These are phyloP conservation scores for Mycosphaerelloides madeirae DNA, from an alignment of 2,329 filamentous ascomycete genomes.

Conservation along the genomic window DNA sequence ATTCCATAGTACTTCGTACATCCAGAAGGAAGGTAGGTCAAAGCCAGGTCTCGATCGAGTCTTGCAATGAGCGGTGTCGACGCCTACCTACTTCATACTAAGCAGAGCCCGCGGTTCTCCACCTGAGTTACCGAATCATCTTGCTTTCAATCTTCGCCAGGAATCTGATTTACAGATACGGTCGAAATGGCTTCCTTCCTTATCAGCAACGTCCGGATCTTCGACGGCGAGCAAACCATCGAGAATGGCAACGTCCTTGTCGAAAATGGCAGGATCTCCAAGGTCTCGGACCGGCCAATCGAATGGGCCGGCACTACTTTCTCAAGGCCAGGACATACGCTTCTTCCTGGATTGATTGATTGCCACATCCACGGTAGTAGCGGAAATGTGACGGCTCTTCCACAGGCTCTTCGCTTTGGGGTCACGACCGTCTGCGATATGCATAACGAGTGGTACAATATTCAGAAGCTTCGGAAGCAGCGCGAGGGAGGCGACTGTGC, in stretches of 20 bases:
- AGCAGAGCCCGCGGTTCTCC: too few relatives aligned
- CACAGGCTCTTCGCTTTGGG: slow-evolving; percentile 46
- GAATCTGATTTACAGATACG: background rate
- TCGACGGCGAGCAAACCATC: slow-evolving; percentile 43
- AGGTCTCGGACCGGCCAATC: slow-evolving; percentile 18
- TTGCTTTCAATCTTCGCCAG: too few relatives aligned
- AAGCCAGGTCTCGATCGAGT: too few relatives aligned
- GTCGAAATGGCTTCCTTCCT: slow-evolving; percentile 34
- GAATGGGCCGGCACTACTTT: slow-evolving; percentile 28
- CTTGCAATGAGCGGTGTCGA: too few relatives aligned
- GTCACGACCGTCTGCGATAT: slow-evolving; percentile 49
- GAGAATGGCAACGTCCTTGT: slow-evolving; percentile 40
- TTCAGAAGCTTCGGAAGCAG: slow-evolving; percentile 30
- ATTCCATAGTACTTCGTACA: too few relatives aligned
- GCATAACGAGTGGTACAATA: slow-evolving; percentile 37
- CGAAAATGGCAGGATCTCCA: slow-evolving; percentile 38
- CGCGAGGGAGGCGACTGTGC: slow-evolving; percentile 36
- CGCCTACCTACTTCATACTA: too few relatives aligned
- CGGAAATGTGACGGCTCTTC: slow-evolving; percentile 37
- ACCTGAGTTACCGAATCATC: too few relatives aligned
- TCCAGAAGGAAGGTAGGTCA: too few relatives aligned
- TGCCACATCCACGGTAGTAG: slow-evolving; percentile 46
- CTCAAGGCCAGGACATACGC: slow-evolving; percentile 44
- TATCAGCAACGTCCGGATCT: slow-evolving; percentile 43
- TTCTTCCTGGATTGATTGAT: slow-evolving; percentile 50